Evolutionary conservation across 352 stramenopile species (phyloP), one percentile per base, ranked within the genome.

Genomic region (Phytopythium boreale): DNA sequence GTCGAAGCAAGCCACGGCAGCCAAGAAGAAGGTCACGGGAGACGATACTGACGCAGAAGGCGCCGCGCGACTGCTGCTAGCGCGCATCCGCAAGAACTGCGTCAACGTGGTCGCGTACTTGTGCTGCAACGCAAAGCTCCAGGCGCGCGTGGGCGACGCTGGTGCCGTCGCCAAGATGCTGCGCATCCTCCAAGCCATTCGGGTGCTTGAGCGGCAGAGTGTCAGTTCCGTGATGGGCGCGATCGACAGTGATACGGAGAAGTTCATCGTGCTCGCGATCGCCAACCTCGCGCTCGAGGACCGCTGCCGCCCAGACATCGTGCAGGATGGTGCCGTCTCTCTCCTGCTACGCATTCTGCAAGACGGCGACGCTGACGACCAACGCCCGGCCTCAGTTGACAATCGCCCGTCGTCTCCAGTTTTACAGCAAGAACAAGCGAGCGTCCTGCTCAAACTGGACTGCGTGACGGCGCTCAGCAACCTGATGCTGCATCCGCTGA

Each of bases 381-480:
- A 47, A 12, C 26, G 46, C 27, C 34, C 10, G 36, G 55, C n/a
- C n/a, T 12, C 55, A 22, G n/a, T 37, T 52, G 39, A 0, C 69
- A 73, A 14, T 10, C 46, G 46, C 46, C n/a, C 46, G 22, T 52
- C 46, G 7, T 52, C 47, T 0, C 24, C 47, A 27, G 12, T 24
- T 11, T 4, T 11, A 11, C 24, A 8, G 43, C 43, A 50, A 15
- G 61, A 72, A 14, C 56, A 50, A 10, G 58, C 68, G 39, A 39
- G 53, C 8, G 73, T 87, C 36, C 68, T 93, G 53, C 70, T 93
- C 15, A 84, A 93, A 56, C 68, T 92, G 34, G 87, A 95, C 70
- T 92, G 84, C 55, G 84, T 93, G 26, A 90, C 84, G 24, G 78
- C 84, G 19, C 68, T 95, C 57, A 93, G 87, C 65, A 92, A 93